Evolutionary conservation across 176 grass and related monocot species (phyloP).

Genomic region (Dactylis glomerata): DNA sequence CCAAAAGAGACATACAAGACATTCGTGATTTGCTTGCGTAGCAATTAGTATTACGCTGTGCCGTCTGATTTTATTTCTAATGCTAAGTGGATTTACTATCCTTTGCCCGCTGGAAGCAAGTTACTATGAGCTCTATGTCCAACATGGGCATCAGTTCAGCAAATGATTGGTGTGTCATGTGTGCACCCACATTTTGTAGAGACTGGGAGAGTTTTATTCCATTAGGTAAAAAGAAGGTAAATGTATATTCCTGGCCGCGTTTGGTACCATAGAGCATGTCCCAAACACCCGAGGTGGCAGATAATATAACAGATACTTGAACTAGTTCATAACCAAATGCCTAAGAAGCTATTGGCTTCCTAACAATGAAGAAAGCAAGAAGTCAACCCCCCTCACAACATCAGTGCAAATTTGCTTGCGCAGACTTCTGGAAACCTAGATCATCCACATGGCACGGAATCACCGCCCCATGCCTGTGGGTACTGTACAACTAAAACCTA

Average conservation of each 20-base stretch:
- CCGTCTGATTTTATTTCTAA: too few species aligned
- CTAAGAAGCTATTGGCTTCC: slow-evolving; percentile 26
- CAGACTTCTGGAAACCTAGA: slow-evolving; percentile 40
- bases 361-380: background rate
- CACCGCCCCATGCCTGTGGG: slow-evolving; percentile 13
- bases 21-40: too few species aligned
- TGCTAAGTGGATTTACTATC: too few species aligned
- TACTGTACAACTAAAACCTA: slow-evolving; percentile 44
- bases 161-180: background rate
- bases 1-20: too few species aligned
- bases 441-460: slow-evolving; percentile 37
- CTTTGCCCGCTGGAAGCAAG: too few species aligned
- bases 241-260: background rate
- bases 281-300: slow-evolving; percentile 15
- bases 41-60: too few species aligned
- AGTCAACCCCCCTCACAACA: slow-evolving; percentile 26
- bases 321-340: slow-evolving; percentile 39
- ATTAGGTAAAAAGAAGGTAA: background rate
- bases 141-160: too few species aligned
- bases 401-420: slow-evolving; percentile 15
- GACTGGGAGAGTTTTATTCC: background rate
- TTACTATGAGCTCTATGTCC: too few species aligned
- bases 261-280: slow-evolving; percentile 21
- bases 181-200: background rate
- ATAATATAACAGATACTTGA: slow-evolving; percentile 15